Evolutionary conservation across 2,329 filamentous ascomycete genomes (phyloP).

Genomic region (Drechslerella coelobrocha): DNA sequence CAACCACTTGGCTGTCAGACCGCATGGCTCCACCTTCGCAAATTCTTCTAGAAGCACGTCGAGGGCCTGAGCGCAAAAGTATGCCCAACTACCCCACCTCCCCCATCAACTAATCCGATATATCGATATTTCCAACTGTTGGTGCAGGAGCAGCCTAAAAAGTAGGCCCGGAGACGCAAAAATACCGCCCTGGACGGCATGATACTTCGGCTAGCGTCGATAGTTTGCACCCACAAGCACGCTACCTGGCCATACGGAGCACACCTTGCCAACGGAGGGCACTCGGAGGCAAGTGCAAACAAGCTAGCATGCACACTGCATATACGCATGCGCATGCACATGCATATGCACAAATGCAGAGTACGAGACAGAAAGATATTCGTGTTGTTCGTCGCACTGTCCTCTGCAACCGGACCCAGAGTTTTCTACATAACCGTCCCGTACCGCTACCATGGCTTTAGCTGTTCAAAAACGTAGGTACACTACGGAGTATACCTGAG

Average conservation of each 20-base stretch:
- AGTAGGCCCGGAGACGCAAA: constrained; percentile 18
- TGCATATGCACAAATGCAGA: not conserved
- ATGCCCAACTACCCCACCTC: constrained; percentile 36
- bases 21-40: constrained; percentile 40
- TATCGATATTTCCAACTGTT: constrained; percentile 31
- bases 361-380: not conserved
- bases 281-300: no score
- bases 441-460: constrained; percentile 42
- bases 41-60: constrained; percentile 34
- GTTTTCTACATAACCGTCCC: constrained; percentile 5
- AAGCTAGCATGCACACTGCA: no score
- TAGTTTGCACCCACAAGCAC: no score
- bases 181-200: constrained; percentile 14
- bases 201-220: constrained; percentile 25
- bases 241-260: no score
- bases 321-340: no score
- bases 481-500: not conserved
- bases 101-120: constrained; percentile 48
- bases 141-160: constrained; percentile 30
- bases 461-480: constrained; percentile 26
- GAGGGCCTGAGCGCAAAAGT: constrained; percentile 44
- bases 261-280: constrained; percentile 35
- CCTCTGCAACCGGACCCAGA: not conserved
- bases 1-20: not conserved
- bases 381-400: not conserved